Base-by-base conservation (phyloP, 768 basidiomycete genomes). In the Sistotremastrum niveocremeum region DNA sequence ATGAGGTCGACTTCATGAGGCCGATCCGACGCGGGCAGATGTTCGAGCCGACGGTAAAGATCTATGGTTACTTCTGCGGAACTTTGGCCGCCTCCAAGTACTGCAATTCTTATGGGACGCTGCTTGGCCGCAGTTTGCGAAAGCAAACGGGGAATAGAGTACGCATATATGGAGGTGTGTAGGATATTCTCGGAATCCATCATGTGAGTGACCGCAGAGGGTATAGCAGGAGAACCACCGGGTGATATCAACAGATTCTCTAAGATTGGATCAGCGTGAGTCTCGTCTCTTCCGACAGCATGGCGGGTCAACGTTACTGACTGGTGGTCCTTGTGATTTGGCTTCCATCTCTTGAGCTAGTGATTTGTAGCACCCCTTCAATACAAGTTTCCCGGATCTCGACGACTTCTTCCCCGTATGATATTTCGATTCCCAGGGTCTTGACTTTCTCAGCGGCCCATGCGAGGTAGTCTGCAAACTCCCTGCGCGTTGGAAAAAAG, bases 381-480 rank as follows among this genome's bases (percentile, higher is more conserved):
- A 20, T 20, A 20, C 20, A 20, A 20, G 20, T 20, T 20, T 62
- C 62, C 34, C 57, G 54, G 34, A 74, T 59, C 3, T 54, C 60
- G 41, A 72, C 53, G 46, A 76, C 69, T 41, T 72, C 67, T 49
- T 72, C 67, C 31, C 71, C 69, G 46, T 64, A 76, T 6, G 60
- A 55, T 42, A 74, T 64, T 29, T 62, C 59, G 41, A 71, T 53
- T 6, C 73, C 72, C 12, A 64, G 62, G 2, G 58, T 53, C 52
- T 70, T 61, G 2, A 72, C 72, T 39, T 65, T 64, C 6, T 56
- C 51, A 1, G 74, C 71, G 6, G 71, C 72, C 73, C 73, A 75
- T 6, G 66, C 54, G 11, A 76, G 63, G 56, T 76, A 76, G 56
- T 76, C 73, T 4, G 73, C 62, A 47, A 68, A 74, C 49, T 76